Evolutionary conservation across 352 stramenopile genomes (phyloP).

Genomic region (Phytophthora hibernalis): DNA sequence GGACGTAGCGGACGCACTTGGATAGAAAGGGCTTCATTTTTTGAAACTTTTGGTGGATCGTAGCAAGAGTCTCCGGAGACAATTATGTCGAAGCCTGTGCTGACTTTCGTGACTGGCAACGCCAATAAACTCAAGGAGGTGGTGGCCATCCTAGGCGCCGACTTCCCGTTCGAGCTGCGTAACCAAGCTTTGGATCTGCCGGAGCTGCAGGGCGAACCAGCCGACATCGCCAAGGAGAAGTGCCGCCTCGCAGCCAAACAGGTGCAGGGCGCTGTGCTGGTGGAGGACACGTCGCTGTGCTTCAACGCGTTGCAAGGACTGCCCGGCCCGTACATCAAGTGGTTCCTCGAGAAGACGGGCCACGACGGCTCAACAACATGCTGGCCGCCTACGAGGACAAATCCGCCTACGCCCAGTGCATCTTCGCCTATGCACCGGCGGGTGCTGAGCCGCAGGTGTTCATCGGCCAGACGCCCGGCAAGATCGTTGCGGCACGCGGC

Average conservation of each 20-base stretch:
- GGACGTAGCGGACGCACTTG: background rate
- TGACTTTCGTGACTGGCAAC: slow-evolving; percentile 91
- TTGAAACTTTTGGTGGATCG: background rate
- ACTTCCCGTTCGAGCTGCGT: slow-evolving; percentile 93
- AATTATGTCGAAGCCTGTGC: slow-evolving; percentile 51
- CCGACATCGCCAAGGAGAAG: slow-evolving; percentile 96
- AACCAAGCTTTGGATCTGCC: slow-evolving; percentile 96
- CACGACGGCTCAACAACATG: slow-evolving; percentile 94
- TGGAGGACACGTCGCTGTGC: slow-evolving; percentile 97
- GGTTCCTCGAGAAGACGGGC: slow-evolving; percentile 97
- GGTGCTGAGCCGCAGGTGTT: slow-evolving; percentile 92
- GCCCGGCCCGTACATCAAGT: slow-evolving; percentile 98
- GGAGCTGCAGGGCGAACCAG: slow-evolving; percentile 97
- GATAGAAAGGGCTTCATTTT: background rate
- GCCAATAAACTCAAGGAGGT: slow-evolving; percentile 88
- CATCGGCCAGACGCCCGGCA: slow-evolving; percentile 92
- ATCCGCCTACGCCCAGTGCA: slow-evolving; percentile 96
- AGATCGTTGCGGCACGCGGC: slow-evolving; percentile 92
- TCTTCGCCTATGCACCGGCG: slow-evolving; percentile 92
- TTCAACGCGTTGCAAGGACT: slow-evolving; percentile 96
- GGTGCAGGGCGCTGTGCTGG: slow-evolving; percentile 91
- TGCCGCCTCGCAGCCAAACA: slow-evolving; percentile 90
- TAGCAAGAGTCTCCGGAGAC: no score
- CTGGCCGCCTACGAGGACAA: slow-evolving; percentile 95
- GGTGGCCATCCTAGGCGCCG: slow-evolving; percentile 77